These are phyloP conservation scores for Fusarium siculi DNA, from an alignment of 2,329 filamentous ascomycete species.

Conservation along the genomic window DNA sequence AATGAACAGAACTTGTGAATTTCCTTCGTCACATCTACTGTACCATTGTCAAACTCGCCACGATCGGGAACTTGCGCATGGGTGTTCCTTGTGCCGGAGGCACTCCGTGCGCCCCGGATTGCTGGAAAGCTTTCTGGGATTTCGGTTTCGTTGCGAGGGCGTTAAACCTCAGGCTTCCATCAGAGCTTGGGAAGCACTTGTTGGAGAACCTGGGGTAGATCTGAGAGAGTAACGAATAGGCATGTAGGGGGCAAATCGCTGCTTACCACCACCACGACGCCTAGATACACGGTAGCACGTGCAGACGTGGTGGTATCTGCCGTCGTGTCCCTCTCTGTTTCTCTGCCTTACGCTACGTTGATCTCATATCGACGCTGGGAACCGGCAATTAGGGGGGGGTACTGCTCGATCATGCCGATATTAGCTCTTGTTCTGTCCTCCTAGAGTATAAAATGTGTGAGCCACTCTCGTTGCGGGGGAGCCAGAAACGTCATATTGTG, in stretches of 20 bases:
- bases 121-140: background rate
- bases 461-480: conserved; percentile 3
- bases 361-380: conserved; percentile 27
- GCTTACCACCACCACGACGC: background rate
- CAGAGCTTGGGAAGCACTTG: background rate
- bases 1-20: conserved; percentile 7
- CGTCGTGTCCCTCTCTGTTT: background rate
- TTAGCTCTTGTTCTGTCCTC: conserved; percentile 5
- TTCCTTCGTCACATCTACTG: conserved; percentile 1
- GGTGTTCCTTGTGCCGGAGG: background rate
- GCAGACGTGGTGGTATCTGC: background rate
- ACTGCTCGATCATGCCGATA: conserved; percentile 5
- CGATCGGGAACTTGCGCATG: conserved; percentile 21
- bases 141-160: conserved; percentile 22
- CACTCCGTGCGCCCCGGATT: background rate
- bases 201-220: conserved; percentile 27
- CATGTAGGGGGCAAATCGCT: background rate
- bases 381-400: background rate
- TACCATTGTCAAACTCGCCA: conserved; percentile 24
- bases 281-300: conserved; percentile 1
- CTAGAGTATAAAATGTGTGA: conserved; percentile 5
- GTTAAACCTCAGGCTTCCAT: conserved; percentile 20
- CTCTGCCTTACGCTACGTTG: conserved; percentile 5
- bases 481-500: conserved; percentile 30
- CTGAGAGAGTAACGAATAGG: conserved; percentile 22